Conservation (phyloP, 495 filamentous ascomycete genomes). For the Oidiodendron maius region DNA sequence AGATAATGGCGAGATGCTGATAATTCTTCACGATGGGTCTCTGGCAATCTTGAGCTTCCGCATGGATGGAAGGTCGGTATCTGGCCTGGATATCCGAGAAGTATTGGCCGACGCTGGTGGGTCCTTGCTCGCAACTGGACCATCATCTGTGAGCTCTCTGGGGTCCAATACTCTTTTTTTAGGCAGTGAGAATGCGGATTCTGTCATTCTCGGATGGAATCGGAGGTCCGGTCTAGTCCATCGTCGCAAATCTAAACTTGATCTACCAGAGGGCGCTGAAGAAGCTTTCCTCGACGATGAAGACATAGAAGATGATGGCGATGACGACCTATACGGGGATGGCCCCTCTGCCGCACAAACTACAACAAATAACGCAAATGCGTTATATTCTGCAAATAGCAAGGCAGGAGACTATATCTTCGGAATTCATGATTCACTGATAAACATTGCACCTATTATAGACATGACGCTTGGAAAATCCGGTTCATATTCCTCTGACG, state of each 20-base stretch:
- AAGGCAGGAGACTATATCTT: slow-evolving; percentile 64
- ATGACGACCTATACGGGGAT: slow-evolving; percentile 67
- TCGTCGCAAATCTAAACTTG: slow-evolving; percentile 18
- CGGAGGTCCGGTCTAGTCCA: slow-evolving; percentile 40
- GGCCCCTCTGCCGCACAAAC: slow-evolving; percentile 36
- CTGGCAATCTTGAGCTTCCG: slow-evolving; percentile 74
- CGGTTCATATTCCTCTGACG: slow-evolving; percentile 32
- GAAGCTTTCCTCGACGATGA: slow-evolving; percentile 42
- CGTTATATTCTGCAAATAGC: slow-evolving; percentile 19
- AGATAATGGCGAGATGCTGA: slow-evolving; percentile 72
- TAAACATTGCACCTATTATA: slow-evolving; percentile 72
- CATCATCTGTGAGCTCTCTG: slow-evolving; percentile 64
- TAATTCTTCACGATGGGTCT: slow-evolving; percentile 74
- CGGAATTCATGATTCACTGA: slow-evolving; percentile 66
- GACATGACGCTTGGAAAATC: slow-evolving; percentile 60
- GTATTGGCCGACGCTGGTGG: slow-evolving; percentile 56
- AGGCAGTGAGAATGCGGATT: slow-evolving; percentile 80
- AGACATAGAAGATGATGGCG: slow-evolving; percentile 47
- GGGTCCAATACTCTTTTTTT: slow-evolving; percentile 72
- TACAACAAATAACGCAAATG: slow-evolving; percentile 18
- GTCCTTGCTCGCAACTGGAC: slow-evolving; percentile 50
- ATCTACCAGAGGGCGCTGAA: slow-evolving; percentile 39
- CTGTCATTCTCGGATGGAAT: slow-evolving; percentile 73
- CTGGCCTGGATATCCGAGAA: slow-evolving; percentile 65
- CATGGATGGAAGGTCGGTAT: slow-evolving; percentile 89